Percentiles rank a stretch among this genome's conserved stretches.
Conservation (phyloP, 495 filamentous ascomycete species). For the Aspergillus nidulans region DNA sequence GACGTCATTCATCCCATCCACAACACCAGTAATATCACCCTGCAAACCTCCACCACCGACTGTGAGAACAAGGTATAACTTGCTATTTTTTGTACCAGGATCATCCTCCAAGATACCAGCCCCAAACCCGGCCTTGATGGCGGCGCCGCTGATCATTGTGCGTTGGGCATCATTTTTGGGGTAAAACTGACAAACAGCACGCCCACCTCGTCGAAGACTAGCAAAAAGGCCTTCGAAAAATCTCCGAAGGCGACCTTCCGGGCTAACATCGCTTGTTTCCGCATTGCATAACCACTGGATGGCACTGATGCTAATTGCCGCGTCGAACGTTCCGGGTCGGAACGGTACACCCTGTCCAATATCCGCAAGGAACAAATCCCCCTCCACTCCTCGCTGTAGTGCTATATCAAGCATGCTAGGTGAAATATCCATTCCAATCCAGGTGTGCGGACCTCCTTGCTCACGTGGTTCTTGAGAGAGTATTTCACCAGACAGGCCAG, state of each 20-base stretch:
- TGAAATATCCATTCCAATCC: conserved; percentile 95
- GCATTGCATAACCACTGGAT: conserved; percentile 99
- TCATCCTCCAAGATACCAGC: conserved; percentile 95
- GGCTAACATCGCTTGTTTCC: conserved; percentile 75
- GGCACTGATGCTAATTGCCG: conserved; percentile 87
- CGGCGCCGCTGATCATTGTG: conserved; percentile 82
- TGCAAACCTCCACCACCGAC: conserved; percentile 75
- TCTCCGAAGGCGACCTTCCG: conserved; percentile 66
- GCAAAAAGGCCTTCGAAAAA: conserved; percentile 95
- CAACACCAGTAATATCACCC: conserved; percentile 80
- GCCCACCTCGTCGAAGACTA: conserved; percentile 74
- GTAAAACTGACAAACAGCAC: conserved; percentile 96
- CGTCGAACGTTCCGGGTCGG: conserved; percentile 87
- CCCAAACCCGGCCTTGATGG: conserved; percentile 90
- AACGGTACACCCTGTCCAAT: conserved; percentile 96
- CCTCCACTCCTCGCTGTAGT: conserved; percentile 84
- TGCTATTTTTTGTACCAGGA: conserved; percentile 88
- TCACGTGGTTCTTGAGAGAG: conserved; percentile 61
- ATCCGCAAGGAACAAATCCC: conserved; percentile 86
- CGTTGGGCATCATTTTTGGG: conserved; percentile 91
- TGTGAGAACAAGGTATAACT: conserved; percentile 89
- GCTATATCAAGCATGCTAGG: conserved; percentile 90
- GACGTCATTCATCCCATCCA: conserved; percentile 82
- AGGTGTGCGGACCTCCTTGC: conserved; percentile 81
- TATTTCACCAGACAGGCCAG: conserved; percentile 90